These are phyloP conservation scores for Blastomyces percursus DNA, from an alignment of 2,329 filamentous ascomycete genomes.

Conservation along the genomic window DNA sequence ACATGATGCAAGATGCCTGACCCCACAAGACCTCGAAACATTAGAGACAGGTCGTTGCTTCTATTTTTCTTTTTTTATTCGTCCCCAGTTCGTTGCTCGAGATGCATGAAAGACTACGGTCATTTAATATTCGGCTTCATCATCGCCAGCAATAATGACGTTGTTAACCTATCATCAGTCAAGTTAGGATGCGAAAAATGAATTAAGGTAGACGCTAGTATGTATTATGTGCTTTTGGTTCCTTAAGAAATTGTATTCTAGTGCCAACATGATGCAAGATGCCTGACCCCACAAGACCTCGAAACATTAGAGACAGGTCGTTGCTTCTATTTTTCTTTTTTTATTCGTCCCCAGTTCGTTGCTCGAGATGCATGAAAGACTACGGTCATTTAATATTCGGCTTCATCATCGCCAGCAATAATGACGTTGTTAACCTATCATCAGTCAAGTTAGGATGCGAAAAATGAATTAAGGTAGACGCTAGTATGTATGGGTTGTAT, in stretches of 20 bases:
- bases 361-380: not conserved
- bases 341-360: not conserved
- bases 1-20: not conserved
- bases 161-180: conserved; percentile 56
- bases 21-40: not conserved
- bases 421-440: conserved; percentile 77
- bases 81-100: not conserved
- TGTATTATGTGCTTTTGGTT: not conserved
- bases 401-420: conserved; percentile 72
- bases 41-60: not conserved
- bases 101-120: not conserved
- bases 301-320: not conserved
- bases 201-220: not conserved
- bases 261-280: not conserved
- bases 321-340: not conserved
- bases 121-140: conserved; percentile 74
- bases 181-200: conserved; percentile 13
- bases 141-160: conserved; percentile 79
- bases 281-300: not conserved
- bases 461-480: not conserved
- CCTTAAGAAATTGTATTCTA: not conserved
- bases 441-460: conserved; percentile 13
- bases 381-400: conserved; percentile 58
- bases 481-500: not conserved
- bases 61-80: too few relatives aligned